Evolutionary conservation across 208 protist genomes (phyloP), one percentile per base, ranked within the genome.

Genomic region (Herpetomonas samuelpessoai): DNA sequence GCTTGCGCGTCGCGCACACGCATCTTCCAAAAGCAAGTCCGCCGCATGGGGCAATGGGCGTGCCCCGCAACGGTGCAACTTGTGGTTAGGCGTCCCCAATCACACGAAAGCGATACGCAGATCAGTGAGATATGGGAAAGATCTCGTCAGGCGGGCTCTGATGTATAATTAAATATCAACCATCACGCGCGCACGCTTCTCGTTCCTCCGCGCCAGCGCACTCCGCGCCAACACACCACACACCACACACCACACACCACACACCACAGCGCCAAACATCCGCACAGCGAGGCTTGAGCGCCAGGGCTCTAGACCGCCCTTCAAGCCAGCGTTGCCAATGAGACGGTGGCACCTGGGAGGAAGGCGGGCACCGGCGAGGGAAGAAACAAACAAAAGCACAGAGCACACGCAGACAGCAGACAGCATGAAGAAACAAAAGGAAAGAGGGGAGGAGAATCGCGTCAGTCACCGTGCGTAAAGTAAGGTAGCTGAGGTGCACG

Each of bases 151-250:
- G 35, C 9, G 35, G 35, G 35, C 9, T 41, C 35, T 41, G 35
- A 41, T 41, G 35, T 41, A 41, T 41, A 41, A 41, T 41, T 41
- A 41, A 41, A 41, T 41, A 41, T n/a, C n/a, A 14, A 41, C 35
- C 35, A 41, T 41, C 35, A 41, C 35, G 35, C 14, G 6, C 35
- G 35, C 35, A 18, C 35, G 14, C 14, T n/a, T n/a, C n/a, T n/a
- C n/a, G n/a, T n/a, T n/a, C n/a, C n/a, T n/a, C n/a, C n/a, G n/a
- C n/a, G n/a, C n/a, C n/a, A n/a, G n/a, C n/a, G n/a, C n/a, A n/a
- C n/a, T n/a, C n/a, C n/a, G n/a, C n/a, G n/a, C n/a, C n/a, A n/a
- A n/a, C n/a, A n/a, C n/a, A n/a, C n/a, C n/a, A n/a, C n/a, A n/a
- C 35, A 14, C 14, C 35, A 41, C 35, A 41, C 35, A 41, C 9